Percentiles rank a stretch among this genome's conserved stretches.
Conservation (phyloP, 1,284 basidiomycete genomes). For the Pseudozyma sp. region DNA sequence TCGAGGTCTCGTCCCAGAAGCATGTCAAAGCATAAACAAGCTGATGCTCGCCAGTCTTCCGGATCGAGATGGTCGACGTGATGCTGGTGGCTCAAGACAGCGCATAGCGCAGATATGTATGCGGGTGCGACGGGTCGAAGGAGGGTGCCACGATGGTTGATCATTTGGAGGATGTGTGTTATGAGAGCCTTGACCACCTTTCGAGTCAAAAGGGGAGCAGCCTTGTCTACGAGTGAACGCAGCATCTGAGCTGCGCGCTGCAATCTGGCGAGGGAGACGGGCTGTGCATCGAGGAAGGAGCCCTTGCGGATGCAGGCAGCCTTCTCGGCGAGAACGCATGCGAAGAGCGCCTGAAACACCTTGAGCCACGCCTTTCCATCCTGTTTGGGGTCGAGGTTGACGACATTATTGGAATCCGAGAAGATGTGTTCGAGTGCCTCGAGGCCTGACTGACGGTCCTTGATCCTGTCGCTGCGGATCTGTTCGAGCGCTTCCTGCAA, state of each 20-base stretch:
- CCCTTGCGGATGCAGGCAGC: conserved; percentile 73
- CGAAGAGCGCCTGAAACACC: conserved; percentile 81
- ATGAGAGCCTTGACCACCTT: conserved; percentile 75
- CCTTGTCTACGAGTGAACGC: conserved; percentile 78
- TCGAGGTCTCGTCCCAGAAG: conserved; percentile 44
- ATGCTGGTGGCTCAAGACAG: conserved; percentile 76
- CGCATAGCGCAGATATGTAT: conserved; percentile 82
- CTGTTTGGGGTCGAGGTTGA: conserved; percentile 74
- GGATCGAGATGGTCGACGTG: conserved; percentile 82
- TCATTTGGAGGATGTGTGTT: conserved; percentile 76
- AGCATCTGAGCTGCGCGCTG: conserved; percentile 76
- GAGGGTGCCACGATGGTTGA: conserved; percentile 74
- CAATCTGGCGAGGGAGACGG: conserved; percentile 74
- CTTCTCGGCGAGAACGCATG: conserved; percentile 77
- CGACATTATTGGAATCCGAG: conserved; percentile 73
- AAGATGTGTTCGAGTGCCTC: conserved; percentile 75
- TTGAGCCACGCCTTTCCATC: conserved; percentile 74
- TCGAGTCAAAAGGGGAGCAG: conserved; percentile 73
- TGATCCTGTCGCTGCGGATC: conserved; percentile 74
- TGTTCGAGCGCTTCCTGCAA: conserved; percentile 49
- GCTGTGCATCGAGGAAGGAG: conserved; percentile 64
- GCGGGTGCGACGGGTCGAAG: conserved; percentile 79
- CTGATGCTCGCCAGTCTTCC: conserved; percentile 77
- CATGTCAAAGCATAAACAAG: conserved; percentile 76
- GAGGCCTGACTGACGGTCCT: conserved; percentile 79